Conservation (phyloP, 495 filamentous ascomycete species). For the Bacidia rubella region DNA sequence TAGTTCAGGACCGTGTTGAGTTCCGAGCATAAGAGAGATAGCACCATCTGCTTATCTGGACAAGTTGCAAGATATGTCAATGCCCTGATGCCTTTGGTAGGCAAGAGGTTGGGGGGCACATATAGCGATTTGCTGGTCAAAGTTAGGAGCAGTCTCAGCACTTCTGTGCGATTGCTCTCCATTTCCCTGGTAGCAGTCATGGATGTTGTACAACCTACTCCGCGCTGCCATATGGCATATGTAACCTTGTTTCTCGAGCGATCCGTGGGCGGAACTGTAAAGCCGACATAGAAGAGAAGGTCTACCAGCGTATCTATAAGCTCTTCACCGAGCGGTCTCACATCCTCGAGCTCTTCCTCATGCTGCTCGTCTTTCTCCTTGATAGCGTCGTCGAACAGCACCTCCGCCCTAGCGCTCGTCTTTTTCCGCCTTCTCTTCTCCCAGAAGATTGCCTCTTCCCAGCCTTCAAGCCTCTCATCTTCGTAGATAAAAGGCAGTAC, state of each 20-base stretch:
- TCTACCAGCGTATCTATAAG: slow-evolving; percentile 84
- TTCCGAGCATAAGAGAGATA: slow-evolving; percentile 81
- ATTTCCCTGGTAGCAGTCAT: slow-evolving; percentile 79
- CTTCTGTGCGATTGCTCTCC: slow-evolving; percentile 84
- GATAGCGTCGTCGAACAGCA: slow-evolving; percentile 69
- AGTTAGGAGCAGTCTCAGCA: slow-evolving; percentile 74
- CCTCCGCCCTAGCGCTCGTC: slow-evolving; percentile 46
- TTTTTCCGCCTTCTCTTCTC: slow-evolving; percentile 49
- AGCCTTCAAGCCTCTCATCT: slow-evolving; percentile 66
- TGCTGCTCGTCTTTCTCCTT: slow-evolving; percentile 35
- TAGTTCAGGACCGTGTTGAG: slow-evolving; percentile 98
- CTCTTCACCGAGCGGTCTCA: slow-evolving; percentile 83
- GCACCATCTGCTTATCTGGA: slow-evolving; percentile 79
- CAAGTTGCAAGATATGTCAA: slow-evolving; percentile 82
- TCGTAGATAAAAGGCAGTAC: slow-evolving; percentile 90
- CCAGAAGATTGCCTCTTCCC: slow-evolving; percentile 96
- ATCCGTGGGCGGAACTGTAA: slow-evolving; percentile 59
- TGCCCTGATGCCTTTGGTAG: slow-evolving; percentile 72
- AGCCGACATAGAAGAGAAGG: slow-evolving; percentile 78
- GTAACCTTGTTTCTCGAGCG: slow-evolving; percentile 69
- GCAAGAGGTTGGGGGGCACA: slow-evolving; percentile 64
- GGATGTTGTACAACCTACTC: slow-evolving; percentile 85
- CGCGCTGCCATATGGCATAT: slow-evolving; percentile 95
- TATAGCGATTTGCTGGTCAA: slow-evolving; percentile 88
- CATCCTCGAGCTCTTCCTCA: slow-evolving; percentile 53